phyloP scores from a whole-genome alignment of 164 flowering plant genomes.

The Chimonanthus salicifolius region DNA sequence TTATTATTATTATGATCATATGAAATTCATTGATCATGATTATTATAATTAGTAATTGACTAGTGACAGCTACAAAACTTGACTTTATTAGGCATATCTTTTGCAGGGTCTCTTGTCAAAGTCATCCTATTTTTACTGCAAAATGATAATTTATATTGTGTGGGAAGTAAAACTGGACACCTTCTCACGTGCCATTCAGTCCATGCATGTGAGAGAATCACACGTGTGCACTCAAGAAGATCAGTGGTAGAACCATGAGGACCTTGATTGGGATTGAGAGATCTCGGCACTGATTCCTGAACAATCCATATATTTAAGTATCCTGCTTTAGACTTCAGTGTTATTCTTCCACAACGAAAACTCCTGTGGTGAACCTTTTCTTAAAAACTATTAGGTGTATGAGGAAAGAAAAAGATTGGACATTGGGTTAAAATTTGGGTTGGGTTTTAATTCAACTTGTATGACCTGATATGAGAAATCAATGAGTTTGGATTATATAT shows the following conservation, averaged over 20 bases:
- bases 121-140: background rate
- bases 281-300: background rate
- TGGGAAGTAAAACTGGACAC: background rate
- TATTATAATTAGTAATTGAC: background rate
- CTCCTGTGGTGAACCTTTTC: background rate
- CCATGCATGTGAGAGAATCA: background rate
- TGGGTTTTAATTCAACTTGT: too few species aligned
- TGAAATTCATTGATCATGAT: background rate
- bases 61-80: background rate
- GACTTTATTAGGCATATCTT: background rate
- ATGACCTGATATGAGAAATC: background rate
- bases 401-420: background rate
- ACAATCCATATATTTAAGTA: background rate
- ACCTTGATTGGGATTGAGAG: background rate
- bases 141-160: background rate
- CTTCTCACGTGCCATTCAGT: slow-evolving; percentile 3
- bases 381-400: background rate
- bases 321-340: background rate
- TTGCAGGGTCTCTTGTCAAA: background rate
- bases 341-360: background rate
- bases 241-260: slow-evolving; percentile 1
- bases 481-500: background rate
- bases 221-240: background rate
- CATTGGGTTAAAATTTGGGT: too few species aligned
- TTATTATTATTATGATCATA: background rate